Percentiles rank a stretch among this genome's conserved stretches.
Evolutionary conservation across 192 early-diverging fungal genomes (phyloP).

Genomic region (Diversispora eburnea): DNA sequence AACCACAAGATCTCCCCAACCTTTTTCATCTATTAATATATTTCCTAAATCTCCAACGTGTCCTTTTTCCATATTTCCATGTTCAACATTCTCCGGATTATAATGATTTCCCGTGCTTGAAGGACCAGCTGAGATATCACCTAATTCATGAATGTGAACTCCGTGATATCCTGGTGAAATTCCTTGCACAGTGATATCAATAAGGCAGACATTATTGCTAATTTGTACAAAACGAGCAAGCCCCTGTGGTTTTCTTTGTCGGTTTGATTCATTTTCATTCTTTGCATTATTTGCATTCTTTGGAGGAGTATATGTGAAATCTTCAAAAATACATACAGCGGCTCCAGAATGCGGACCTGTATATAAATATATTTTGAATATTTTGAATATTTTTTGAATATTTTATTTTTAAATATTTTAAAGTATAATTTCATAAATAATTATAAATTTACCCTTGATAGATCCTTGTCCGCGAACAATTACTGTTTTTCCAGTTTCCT

Average conservation of each 20-base stretch:
- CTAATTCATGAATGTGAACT: constrained; percentile 73
- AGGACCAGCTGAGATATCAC: constrained; percentile 68
- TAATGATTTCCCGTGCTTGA: constrained; percentile 52
- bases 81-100: constrained; percentile 46
- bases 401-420: neutral
- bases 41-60: constrained; percentile 67
- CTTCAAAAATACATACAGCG: constrained; percentile 89
- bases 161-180: constrained; percentile 62
- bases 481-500: constrained; percentile 66
- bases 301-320: constrained; percentile 33
- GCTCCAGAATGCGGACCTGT: constrained; percentile 64
- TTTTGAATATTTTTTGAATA: too few relatives aligned
- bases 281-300: constrained; percentile 3
- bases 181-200: constrained; percentile 77
- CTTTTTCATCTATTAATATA: constrained; percentile 60
- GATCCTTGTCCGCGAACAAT: constrained; percentile 78
- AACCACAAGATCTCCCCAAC: constrained; percentile 71
- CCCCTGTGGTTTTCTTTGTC: constrained; percentile 46
- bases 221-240: constrained; percentile 83
- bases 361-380: constrained; percentile 1
- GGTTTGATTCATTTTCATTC: constrained; percentile 9
- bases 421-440: neutral
- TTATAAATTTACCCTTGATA: constrained; percentile 39
- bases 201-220: constrained; percentile 60
- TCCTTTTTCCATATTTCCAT: constrained; percentile 46